Conservation (phyloP, 768 basidiomycete species). For the Xanthoconium stramineum region DNA sequence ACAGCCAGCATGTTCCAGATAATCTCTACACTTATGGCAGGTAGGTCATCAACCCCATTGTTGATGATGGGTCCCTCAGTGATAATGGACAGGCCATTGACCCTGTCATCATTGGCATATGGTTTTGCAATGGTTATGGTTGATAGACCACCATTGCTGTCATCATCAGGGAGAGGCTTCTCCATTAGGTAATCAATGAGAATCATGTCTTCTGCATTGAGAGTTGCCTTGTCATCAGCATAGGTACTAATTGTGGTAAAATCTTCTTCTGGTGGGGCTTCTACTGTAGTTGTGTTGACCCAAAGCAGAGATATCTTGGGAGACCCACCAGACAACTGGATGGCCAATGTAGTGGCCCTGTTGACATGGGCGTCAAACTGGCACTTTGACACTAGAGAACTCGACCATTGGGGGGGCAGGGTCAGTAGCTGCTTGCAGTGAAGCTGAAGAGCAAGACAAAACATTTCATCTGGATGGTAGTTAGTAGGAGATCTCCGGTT, state of each 20-base stretch:
- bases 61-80: too few species aligned
- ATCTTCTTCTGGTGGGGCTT: background rate
- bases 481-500: background rate
- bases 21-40: background rate
- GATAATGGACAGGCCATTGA: too few species aligned
- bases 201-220: background rate
- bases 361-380: background rate
- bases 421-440: background rate
- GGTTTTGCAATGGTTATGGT: too few species aligned
- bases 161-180: background rate
- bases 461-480: background rate
- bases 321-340: background rate
- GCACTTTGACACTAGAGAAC: background rate
- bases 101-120: too few species aligned
- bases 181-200: background rate
- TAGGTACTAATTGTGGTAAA: too few species aligned
- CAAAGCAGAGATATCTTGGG: background rate
- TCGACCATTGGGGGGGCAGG: background rate
- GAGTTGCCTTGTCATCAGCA: background rate
- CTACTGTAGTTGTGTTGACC: background rate
- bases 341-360: background rate
- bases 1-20: background rate
- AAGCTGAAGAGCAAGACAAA: background rate
- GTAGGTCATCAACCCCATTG: too few species aligned
- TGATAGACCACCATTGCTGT: background rate